These are phyloP conservation scores for Candida dubliniensis DNA, from an alignment of 1,139 yeast species.

Conservation along the genomic window DNA sequence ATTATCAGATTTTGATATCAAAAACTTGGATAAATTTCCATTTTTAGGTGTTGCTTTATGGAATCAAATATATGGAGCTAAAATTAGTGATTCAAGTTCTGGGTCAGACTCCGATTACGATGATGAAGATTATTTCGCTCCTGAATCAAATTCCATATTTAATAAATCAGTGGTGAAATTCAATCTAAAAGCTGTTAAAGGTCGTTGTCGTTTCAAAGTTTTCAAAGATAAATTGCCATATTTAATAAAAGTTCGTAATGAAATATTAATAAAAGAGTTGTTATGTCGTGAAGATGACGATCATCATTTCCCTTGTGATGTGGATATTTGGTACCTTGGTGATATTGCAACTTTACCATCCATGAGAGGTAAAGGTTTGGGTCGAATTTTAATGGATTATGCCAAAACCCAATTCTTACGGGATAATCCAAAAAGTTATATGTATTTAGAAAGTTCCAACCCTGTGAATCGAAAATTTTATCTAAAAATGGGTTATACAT, in stretches of 20 bases:
- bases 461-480: constrained; percentile 51
- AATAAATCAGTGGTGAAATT: constrained; percentile 35
- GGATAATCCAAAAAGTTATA: constrained; percentile 19
- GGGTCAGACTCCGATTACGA: constrained; percentile 17
- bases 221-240: constrained; percentile 36
- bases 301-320: constrained; percentile 10
- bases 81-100: constrained; percentile 23
- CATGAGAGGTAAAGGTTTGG: constrained; percentile 43
- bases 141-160: constrained; percentile 21
- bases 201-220: constrained; percentile 37
- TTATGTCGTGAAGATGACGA: constrained; percentile 8
- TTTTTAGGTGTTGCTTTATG: constrained; percentile 42
- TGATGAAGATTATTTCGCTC: constrained; percentile 24
- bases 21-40: constrained; percentile 17
- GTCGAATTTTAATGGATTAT: constrained; percentile 34
- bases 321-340: constrained; percentile 38
- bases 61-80: constrained; percentile 33
- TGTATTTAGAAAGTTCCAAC: constrained; percentile 53
- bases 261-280: constrained; percentile 13
- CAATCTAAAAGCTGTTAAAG: constrained; percentile 33
- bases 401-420: constrained; percentile 23
- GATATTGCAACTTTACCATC: constrained; percentile 42
- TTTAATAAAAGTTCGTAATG: constrained; percentile 33
- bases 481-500: constrained; percentile 48
- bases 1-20: constrained; percentile 14